phyloP scores from a whole-genome alignment of 306 rosid species.

The Castanea sativa region DNA sequence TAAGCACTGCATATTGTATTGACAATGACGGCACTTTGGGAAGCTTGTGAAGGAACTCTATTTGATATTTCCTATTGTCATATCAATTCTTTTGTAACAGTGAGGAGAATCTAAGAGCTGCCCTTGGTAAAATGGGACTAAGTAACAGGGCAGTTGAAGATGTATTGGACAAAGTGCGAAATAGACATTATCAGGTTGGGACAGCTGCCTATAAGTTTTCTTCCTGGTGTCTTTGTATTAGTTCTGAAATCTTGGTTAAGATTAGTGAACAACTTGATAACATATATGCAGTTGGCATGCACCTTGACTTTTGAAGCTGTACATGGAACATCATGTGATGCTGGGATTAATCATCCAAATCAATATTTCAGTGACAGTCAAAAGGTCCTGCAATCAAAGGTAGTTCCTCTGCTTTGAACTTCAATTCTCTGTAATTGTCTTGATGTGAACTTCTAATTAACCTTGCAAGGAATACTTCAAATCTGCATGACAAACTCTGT shows the following conservation, averaged over 20 bases:
- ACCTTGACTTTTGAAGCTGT: conserved; percentile 91
- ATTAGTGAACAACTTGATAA: conserved; percentile 25
- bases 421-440: conserved; percentile 5
- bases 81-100: conserved; percentile 40
- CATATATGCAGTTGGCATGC: conserved; percentile 79
- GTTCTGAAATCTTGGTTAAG: conserved; percentile 13
- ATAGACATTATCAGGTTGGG: conserved; percentile 82
- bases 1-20: neutral
- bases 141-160: conserved; percentile 67
- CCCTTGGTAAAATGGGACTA: conserved; percentile 81
- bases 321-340: conserved; percentile 65
- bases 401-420: conserved; percentile 19
- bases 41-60: neutral
- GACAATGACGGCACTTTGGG: neutral
- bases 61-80: neutral
- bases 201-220: conserved; percentile 19
- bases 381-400: conserved; percentile 61
- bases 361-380: conserved; percentile 89
- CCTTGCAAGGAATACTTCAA: neutral
- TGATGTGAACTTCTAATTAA: neutral
- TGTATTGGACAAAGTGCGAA: conserved; percentile 79
- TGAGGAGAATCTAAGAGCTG: conserved; percentile 92
- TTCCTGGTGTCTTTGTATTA: conserved; percentile 12
- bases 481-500: neutral
- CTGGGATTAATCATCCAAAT: conserved; percentile 99